These are phyloP conservation scores for Micractinium conductrix DNA, from an alignment of 139 green algal species.

Conservation along the genomic window DNA sequence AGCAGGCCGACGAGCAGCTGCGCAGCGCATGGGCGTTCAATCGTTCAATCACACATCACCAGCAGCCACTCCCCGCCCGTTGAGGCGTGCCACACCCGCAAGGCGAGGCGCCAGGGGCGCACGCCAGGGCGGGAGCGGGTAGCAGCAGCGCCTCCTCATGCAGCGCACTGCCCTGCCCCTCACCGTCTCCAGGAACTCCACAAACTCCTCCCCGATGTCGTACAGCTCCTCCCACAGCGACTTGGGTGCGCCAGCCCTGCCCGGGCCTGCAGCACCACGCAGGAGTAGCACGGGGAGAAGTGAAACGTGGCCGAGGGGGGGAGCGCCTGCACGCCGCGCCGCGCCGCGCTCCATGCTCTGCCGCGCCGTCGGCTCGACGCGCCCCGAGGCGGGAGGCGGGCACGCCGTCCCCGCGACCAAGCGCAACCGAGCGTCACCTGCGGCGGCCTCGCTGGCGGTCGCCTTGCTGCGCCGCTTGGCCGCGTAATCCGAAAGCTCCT, in stretches of 20 bases:
- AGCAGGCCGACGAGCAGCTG: neutral
- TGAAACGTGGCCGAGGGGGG: neutral
- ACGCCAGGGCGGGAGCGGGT: too few relatives aligned
- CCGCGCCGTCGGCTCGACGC: neutral
- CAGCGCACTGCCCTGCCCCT: too few relatives aligned
- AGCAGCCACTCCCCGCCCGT: too few relatives aligned
- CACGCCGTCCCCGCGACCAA: too few relatives aligned
- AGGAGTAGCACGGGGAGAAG: neutral
- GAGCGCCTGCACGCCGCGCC: too few relatives aligned
- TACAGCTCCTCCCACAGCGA: slow-evolving; percentile 64
- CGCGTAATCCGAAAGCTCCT: slow-evolving; percentile 50
- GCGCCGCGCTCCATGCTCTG: too few relatives aligned
- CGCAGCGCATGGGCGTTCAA: neutral
- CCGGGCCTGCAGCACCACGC: neutral
- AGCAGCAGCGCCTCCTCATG: slow-evolving; percentile 19
- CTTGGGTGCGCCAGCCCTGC: slow-evolving; percentile 23
- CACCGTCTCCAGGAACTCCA: slow-evolving; percentile 71
- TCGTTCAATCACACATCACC: too few relatives aligned
- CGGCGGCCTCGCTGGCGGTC: too few relatives aligned
- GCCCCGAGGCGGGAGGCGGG: too few relatives aligned
- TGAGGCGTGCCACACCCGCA: too few relatives aligned
- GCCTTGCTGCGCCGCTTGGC: slow-evolving; percentile 32
- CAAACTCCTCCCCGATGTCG: slow-evolving; percentile 69
- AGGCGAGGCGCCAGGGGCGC: too few relatives aligned
- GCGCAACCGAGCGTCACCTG: too few relatives aligned